These are phyloP conservation scores for Termitomyces sp. DNA, from an alignment of 768 basidiomycete species.

Conservation along the genomic window DNA sequence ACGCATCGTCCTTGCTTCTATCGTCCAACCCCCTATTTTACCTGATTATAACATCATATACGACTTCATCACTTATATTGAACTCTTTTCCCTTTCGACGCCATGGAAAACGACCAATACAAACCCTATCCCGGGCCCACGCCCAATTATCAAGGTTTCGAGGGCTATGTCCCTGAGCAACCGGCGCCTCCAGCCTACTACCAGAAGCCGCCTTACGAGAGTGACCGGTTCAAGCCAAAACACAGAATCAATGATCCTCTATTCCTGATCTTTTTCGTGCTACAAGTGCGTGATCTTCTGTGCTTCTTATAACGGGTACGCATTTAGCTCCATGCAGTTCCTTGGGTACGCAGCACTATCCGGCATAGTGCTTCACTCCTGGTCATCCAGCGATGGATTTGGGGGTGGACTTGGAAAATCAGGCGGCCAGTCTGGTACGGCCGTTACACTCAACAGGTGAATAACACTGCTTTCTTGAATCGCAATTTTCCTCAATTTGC, in stretches of 20 bases:
- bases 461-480: slow-evolving; percentile 13
- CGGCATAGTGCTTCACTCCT: slow-evolving; percentile 56
- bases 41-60: neutral
- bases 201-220: slow-evolving; percentile 52
- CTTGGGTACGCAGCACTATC: slow-evolving; percentile 65
- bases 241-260: slow-evolving; percentile 68
- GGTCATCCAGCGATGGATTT: slow-evolving; percentile 57
- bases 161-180: slow-evolving; percentile 17
- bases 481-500: neutral
- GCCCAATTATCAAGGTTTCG: slow-evolving; percentile 26
- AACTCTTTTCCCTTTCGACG: neutral
- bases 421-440: slow-evolving; percentile 49
- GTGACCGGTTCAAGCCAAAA: slow-evolving; percentile 62
- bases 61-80: neutral
- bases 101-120: slow-evolving; percentile 12
- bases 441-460: slow-evolving; percentile 62
- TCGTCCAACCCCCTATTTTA: neutral
- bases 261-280: slow-evolving; percentile 66
- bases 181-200: slow-evolving; percentile 17
- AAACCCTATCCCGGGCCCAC: slow-evolving; percentile 34
- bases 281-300: slow-evolving; percentile 39
- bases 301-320: neutral
- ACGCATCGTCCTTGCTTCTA: neutral
- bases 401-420: slow-evolving; percentile 66
- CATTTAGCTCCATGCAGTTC: slow-evolving; percentile 33